Evolutionary conservation across 495 filamentous ascomycete genomes (phyloP).

Genomic region (Trichoderma gamsii): DNA sequence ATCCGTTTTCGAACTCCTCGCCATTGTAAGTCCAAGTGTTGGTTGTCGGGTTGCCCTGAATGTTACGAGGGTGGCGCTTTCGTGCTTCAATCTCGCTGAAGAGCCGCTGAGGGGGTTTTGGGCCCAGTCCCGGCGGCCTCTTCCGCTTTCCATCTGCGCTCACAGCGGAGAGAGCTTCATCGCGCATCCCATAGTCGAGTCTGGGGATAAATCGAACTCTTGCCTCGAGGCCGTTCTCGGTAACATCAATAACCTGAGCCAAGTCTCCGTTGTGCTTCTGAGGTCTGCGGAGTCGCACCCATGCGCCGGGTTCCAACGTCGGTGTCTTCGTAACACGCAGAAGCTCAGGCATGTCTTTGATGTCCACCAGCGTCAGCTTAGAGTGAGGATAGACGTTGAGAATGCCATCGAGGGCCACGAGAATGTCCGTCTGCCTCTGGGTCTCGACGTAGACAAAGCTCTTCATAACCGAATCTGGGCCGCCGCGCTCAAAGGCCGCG

Average conservation of each 20-base stretch:
- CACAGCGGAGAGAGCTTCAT: slow-evolving; percentile 51
- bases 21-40: slow-evolving; percentile 79
- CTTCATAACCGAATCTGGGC: slow-evolving; percentile 64
- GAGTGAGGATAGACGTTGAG: slow-evolving; percentile 77
- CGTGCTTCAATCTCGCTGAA: slow-evolving; percentile 93
- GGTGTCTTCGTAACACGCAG: slow-evolving; percentile 82
- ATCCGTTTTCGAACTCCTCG: slow-evolving; percentile 88
- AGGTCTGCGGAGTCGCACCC: slow-evolving; percentile 78
- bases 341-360: slow-evolving; percentile 96
- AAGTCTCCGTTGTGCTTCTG: slow-evolving; percentile 84
- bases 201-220: slow-evolving; percentile 81
- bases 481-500: slow-evolving; percentile 83
- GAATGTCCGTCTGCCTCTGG: slow-evolving; percentile 74
- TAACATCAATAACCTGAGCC: slow-evolving; percentile 88
- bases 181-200: slow-evolving; percentile 82
- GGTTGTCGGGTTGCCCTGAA: slow-evolving; percentile 53
- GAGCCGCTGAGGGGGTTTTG: slow-evolving; percentile 78
- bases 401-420: slow-evolving; percentile 72
- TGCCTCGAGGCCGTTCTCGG: slow-evolving; percentile 84
- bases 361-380: slow-evolving; percentile 81
- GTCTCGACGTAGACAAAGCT: slow-evolving; percentile 96
- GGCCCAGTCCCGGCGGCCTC: slow-evolving; percentile 52
- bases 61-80: slow-evolving; percentile 71
- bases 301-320: slow-evolving; percentile 78
- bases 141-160: slow-evolving; percentile 70